Evolutionary conservation across 1,284 basidiomycete species (phyloP), one percentile per base, ranked within the genome.

Genomic region (Chondrostereum purpureum): DNA sequence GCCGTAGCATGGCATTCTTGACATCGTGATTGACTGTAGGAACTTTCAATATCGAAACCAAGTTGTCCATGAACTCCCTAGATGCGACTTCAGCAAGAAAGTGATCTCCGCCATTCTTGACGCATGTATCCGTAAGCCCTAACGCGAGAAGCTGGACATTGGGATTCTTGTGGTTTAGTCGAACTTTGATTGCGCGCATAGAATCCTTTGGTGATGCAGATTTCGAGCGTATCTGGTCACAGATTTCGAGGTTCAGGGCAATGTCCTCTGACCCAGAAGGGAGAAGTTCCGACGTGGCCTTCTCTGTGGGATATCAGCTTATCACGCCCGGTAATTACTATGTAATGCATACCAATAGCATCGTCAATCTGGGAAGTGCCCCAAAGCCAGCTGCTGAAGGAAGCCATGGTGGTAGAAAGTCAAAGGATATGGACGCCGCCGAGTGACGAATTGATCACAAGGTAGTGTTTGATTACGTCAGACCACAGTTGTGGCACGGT

Each of bases 101-200:
- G 45, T 83, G 81, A 54, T 97, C 92, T 0, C 96, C 96, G 8
- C 92, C 92, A 58, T 99, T 99, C 83, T 99, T 99, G 66, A 99
- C 80, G 57, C 92, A 96, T 10, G 87, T 77, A 66, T 99, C 96
- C 42, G 90, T 84, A 42, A 98, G 72, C 89, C 81, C 76, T 17
- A 97, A 75, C 12, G 91, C 82, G 46, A 95, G 74, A 39, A 96
- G 73, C 64, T 94, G 92, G 8, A 97, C 93, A 55, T 98, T 96
- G 1, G 93, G 94, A 63, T 99, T 99, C 77, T 89, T 88, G 69
- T 97, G 90, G 54, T 85, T 83, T 40, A 99, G 69, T 34, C 95
- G 77, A 24, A 83, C 77, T 66, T 94, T 93, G 58, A 99, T 73
- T 27, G 88, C 81, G 50, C 87, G 85, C 83, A 94, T 89, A 1